Evolutionary conservation across 768 basidiomycete genomes (phyloP).

Genomic region (Cyclocybe aegerita): DNA sequence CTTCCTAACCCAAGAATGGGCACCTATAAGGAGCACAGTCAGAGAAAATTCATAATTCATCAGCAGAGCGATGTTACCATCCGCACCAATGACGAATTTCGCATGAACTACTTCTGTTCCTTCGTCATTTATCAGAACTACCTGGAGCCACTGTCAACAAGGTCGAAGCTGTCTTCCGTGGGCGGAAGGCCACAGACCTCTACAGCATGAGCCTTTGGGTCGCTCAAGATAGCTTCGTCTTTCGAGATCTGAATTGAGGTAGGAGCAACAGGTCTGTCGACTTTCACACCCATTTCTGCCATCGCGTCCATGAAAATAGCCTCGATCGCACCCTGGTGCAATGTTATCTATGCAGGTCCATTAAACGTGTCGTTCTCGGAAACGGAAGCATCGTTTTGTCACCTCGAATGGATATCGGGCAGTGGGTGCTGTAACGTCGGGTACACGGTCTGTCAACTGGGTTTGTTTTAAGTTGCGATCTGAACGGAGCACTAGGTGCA

Average conservation of each 20-base stretch:
- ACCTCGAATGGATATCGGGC: slow-evolving; percentile 77
- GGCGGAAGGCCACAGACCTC: slow-evolving; percentile 16
- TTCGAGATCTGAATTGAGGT: slow-evolving; percentile 45
- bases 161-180: neutral
- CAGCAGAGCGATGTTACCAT: slow-evolving; percentile 42
- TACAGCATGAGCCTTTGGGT: slow-evolving; percentile 40
- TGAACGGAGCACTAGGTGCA: neutral
- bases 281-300: slow-evolving; percentile 41
- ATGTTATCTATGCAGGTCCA: slow-evolving; percentile 39
- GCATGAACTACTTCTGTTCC: slow-evolving; percentile 60
- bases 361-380: neutral
- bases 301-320: slow-evolving; percentile 58
- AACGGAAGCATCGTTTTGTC: neutral
- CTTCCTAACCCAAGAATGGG: slow-evolving; percentile 84
- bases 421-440: slow-evolving; percentile 59
- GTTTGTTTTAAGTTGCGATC: neutral
- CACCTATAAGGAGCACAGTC: slow-evolving; percentile 35
- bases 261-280: slow-evolving; percentile 51
- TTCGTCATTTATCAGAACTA: slow-evolving; percentile 36
- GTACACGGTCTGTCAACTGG: slow-evolving; percentile 61
- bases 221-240: slow-evolving; percentile 38
- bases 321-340: slow-evolving; percentile 68
- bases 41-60: neutral
- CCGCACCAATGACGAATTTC: slow-evolving; percentile 76
- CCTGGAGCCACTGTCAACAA: slow-evolving; percentile 24